phyloP scores from a whole-genome alignment of 176 grass and related monocot species.

The Triticum urartu region DNA sequence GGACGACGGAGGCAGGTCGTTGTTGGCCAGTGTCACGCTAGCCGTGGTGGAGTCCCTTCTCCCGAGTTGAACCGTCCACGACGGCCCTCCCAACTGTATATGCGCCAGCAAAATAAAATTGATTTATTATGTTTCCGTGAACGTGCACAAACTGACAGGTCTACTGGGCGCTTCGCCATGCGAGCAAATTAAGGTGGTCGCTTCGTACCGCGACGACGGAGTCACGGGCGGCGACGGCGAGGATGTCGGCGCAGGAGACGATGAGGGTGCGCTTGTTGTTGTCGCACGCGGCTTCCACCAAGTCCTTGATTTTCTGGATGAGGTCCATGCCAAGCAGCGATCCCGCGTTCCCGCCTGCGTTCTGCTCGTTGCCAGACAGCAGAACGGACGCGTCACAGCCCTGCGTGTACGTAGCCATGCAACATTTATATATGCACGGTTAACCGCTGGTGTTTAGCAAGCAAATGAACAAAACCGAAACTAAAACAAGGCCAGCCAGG shows the following conservation, averaged over 20 bases:
- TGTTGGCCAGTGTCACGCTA: background rate
- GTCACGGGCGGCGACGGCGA: slow-evolving; percentile 59
- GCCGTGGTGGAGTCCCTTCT: slow-evolving; percentile 42
- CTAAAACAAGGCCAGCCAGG: background rate
- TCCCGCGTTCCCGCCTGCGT: background rate
- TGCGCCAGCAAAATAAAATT: too few species aligned
- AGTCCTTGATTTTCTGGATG: slow-evolving; percentile 47
- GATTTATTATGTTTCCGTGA: too few species aligned
- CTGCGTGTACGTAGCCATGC: background rate
- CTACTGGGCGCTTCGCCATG: background rate
- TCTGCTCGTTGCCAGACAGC: slow-evolving; percentile 58
- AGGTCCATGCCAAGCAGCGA: background rate
- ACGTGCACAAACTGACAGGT: too few species aligned
- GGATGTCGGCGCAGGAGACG: slow-evolving; percentile 74
- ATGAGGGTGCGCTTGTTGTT: slow-evolving; percentile 3
- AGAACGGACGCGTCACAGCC: slow-evolving; percentile 73
- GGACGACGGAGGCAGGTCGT: slow-evolving; percentile 1
- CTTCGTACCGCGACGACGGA: slow-evolving; percentile 57
- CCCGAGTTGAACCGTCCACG: slow-evolving; percentile 50
- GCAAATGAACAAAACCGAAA: background rate
- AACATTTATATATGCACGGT: too few species aligned
- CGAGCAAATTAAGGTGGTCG: too few species aligned
- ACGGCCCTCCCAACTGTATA: slow-evolving; percentile 43
- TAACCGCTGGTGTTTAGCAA: background rate
- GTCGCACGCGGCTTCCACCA: slow-evolving; percentile 43